Evolutionary conservation across 2,329 filamentous ascomycete genomes (phyloP), one percentile per base, ranked within the genome.

Genomic region (Cladophialophora exuberans): DNA sequence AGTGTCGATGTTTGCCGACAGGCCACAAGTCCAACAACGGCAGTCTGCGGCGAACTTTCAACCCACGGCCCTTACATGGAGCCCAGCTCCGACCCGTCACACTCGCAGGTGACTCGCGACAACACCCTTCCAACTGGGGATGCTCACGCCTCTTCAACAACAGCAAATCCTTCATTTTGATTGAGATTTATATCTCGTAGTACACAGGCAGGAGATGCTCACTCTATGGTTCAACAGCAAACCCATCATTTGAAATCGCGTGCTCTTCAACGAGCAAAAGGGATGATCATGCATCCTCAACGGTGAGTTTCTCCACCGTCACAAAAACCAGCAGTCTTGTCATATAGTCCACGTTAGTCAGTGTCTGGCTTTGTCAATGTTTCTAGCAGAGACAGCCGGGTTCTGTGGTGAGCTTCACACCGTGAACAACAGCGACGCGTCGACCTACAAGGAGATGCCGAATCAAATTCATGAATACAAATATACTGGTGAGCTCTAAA

Each of bases 231-330:
- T 25, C 54, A 60, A 52, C 50, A 52, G 57, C 54, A 54, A 28
- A 39, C 22, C 23, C 22, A 20, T 39, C 15, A 31, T 36, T 36
- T 44, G 25, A 31, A n/a, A 31, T 23, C 10, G 11, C 25, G 11
- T 17, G 23, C 25, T 39, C 28, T 39, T 26, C 20, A 48, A 20
- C 13, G 39, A 30, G 15, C 31, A 25, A 22, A 18, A 5, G 6
- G 33, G n/a, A 15, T 39, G 33, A 13, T 43, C 17, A 48, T 47
- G 36, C 42, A 33, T 44, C 20, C 18, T 31, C 42, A 25, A 60
- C 52, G 58, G 58, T 60, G 58, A 60, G 58, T 54, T 60, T 57
- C 52, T 52, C 52, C 58, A 60, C 58, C 58, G 51, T 53, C 57
- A 52, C 48, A 60, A 60, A 60, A 57, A 39, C 47, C 52, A 51